These are phyloP conservation scores for Boletus vinaceobasis DNA, from an alignment of 768 basidiomycete species.

Conservation along the genomic window DNA sequence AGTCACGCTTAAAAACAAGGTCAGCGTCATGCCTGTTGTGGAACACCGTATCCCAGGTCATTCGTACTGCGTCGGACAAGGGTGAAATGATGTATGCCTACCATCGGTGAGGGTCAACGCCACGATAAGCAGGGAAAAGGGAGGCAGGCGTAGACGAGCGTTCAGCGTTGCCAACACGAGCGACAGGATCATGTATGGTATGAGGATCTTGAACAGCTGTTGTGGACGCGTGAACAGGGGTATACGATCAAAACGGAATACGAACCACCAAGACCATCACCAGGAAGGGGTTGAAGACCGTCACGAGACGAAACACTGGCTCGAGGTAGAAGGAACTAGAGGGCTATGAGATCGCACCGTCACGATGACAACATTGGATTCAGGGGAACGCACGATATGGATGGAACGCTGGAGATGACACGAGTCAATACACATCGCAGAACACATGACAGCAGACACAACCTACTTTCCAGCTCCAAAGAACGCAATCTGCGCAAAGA, in stretches of 20 bases:
- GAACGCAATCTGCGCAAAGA: not conserved
- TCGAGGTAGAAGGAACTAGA: not conserved
- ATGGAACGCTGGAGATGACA: not conserved
- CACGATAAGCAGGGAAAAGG: not conserved
- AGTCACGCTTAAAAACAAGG: not conserved
- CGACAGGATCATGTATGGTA: not conserved
- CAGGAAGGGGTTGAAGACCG: not conserved
- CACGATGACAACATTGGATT: not conserved
- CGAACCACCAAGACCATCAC: not conserved
- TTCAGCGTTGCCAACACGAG: not conserved
- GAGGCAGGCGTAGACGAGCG: not conserved
- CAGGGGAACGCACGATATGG: not conserved
- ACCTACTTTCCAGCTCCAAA: not conserved
- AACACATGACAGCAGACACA: not conserved
- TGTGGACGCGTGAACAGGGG: not conserved
- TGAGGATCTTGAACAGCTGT: not conserved
- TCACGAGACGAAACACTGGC: not conserved
- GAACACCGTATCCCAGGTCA: too few relatives aligned
- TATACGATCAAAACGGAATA: not conserved
- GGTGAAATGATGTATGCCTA: not conserved
- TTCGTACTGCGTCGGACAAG: not conserved
- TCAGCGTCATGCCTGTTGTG: not conserved
- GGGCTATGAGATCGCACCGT: not conserved
- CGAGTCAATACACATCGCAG: too few relatives aligned
- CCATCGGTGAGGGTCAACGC: not conserved